Conservation (phyloP, 2,329 filamentous ascomycete genomes). For the Fusarium pininemorale region DNA sequence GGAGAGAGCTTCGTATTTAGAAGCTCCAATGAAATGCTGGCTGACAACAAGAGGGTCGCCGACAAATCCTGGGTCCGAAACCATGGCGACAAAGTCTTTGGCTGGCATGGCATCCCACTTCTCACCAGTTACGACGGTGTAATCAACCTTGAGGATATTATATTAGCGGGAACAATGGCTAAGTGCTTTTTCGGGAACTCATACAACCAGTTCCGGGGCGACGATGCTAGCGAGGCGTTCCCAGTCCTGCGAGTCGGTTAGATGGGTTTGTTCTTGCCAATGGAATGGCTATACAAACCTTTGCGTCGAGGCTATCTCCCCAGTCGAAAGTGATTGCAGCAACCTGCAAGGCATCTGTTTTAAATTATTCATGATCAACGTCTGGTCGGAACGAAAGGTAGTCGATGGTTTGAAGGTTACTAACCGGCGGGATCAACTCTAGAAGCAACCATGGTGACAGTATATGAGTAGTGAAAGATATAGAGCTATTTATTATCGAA, state of each 20-base stretch:
- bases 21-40: slow-evolving; percentile 5
- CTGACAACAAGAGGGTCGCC: neutral
- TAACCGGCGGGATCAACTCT: slow-evolving; percentile 6
- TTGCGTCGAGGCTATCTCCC: neutral
- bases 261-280: too few species aligned
- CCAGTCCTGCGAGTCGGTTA: neutral
- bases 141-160: neutral
- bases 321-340: neutral
- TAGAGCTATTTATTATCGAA: fast-evolving
- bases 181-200: neutral
- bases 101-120: neutral
- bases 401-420: too few species aligned
- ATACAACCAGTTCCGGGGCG: neutral
- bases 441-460: neutral
- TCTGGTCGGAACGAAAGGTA: neutral
- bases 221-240: neutral
- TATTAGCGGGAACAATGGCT: neutral
- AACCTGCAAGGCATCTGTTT: neutral
- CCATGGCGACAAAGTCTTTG: slow-evolving; percentile 5
- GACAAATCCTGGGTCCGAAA: neutral
- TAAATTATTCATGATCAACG: fast-evolving
- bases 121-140: neutral
- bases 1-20: neutral
- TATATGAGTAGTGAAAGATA: too few species aligned
- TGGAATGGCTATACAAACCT: neutral